Evolutionary conservation across 352 stramenopile genomes (phyloP), one percentile per base, ranked within the genome.

Genomic region (Phytophthora pseudosyringae): DNA sequence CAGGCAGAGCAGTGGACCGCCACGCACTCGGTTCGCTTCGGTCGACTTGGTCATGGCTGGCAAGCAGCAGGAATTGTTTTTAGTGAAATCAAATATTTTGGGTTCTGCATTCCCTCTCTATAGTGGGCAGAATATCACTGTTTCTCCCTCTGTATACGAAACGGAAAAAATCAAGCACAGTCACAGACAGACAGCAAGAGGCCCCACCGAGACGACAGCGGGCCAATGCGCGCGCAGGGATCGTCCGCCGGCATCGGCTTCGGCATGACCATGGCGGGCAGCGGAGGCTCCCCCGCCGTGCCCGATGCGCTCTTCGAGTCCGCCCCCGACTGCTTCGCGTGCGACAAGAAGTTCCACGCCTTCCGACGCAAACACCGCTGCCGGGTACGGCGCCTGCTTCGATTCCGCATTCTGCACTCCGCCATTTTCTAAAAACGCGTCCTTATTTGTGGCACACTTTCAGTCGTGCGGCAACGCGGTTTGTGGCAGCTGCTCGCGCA

Each of bases 291-390:
- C 43, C 55, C 66, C 40, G 50, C 63, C 40, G 73, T 83, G 41
- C 67, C 78, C 18, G 75, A 87, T 46, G 51, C 75, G 49, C 56
- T 68, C 52, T 94, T 80, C 39, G 84, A 94, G 36, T 74, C 80
- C 4, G 70, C 82, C 4, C 40, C 52, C 54, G 87, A 95, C 62
- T 95, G 87, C 67, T 80, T 70, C 52, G 79, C 91, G 55, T 95
- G 87, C 66, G 74, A 91, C 41, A 95, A 93, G 65, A 93, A 91
- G 51, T 94, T 95, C 64, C 82, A 94, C 73, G 83, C 85, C 18
- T 95, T 95, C 45, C 85, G 87, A 29, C 83, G 84, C 59, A 95
- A 94, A 53, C 85, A 95, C 59, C 87, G 87, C 45, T 95, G 87
- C 56, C 73, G 78, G 59, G 87, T 95, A 46, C 40, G 15, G 40